A percentile compares a stretch with the other conserved stretches of the same genome.
Conservation (phyloP, 2,329 filamentous ascomycete genomes). For the Pseudocercospora pini-densiflorae region DNA sequence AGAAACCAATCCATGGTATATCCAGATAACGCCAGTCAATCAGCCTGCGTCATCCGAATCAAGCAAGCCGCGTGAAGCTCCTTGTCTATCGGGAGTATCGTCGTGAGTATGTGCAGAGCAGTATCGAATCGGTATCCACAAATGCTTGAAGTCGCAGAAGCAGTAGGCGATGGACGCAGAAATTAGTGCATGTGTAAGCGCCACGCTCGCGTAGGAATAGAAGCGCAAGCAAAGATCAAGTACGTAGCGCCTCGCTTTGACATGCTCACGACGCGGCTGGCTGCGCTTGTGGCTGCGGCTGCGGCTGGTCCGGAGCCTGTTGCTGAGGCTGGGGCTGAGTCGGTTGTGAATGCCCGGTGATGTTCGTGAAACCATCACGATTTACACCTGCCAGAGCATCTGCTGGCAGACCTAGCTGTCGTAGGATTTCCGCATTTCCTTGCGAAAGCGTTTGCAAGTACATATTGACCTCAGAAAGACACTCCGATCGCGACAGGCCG, state of each 20-base stretch:
- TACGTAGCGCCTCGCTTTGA: background rate
- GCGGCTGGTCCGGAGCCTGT: background rate
- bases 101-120: conserved; percentile 7
- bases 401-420: conserved; percentile 1
- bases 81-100: background rate
- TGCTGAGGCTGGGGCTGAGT: background rate
- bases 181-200: background rate
- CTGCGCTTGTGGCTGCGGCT: background rate
- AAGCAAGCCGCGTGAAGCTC: background rate
- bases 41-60: background rate
- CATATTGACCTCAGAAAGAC: conserved; percentile 19
- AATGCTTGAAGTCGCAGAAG: background rate
- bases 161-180: background rate
- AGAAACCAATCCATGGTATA: conserved; percentile 5
- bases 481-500: conserved; percentile 57
- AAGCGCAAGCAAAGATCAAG: background rate
- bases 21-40: conserved; percentile 7
- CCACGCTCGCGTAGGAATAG: background rate
- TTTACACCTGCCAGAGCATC: background rate
- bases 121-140: background rate
- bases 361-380: background rate
- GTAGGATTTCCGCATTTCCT: background rate
- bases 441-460: conserved; percentile 10
- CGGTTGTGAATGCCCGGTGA: background rate
- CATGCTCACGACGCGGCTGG: conserved; percentile 1